Evolutionary conservation across 148 eudicot species (phyloP).

Genomic region (Polygonum aviculare): DNA sequence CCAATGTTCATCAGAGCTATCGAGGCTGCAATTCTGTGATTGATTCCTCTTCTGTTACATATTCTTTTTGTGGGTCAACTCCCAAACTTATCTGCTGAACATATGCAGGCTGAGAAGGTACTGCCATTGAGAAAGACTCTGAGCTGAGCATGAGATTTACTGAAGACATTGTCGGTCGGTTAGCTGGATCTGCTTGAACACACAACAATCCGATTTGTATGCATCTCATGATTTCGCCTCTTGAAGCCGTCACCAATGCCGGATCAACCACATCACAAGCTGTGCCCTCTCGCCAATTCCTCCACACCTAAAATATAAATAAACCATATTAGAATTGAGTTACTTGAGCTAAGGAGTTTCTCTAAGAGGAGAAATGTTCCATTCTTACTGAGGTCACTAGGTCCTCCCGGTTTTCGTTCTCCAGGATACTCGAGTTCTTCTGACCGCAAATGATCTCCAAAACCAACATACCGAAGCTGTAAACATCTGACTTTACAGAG

Average conservation of each 20-base stretch:
- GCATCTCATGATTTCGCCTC: conserved; percentile 16
- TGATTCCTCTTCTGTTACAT: not conserved
- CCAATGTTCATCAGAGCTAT: not conserved
- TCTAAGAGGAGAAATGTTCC: not conserved
- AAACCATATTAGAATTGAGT: not conserved
- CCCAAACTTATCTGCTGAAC: not conserved
- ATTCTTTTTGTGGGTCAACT: not conserved
- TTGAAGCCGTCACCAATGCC: not conserved
- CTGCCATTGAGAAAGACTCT: conserved; percentile 10
- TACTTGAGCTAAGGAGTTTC: not conserved
- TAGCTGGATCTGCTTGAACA: conserved; percentile 21
- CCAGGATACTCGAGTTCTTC: conserved; percentile 26
- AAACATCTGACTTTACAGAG: conserved; percentile 42
- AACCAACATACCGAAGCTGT: conserved; percentile 42
- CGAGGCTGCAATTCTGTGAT: not conserved
- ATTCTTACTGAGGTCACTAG: conserved; percentile 37
- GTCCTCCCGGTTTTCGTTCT: conserved; percentile 19
- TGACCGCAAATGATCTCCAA: conserved; percentile 35
- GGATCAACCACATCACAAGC: conserved; percentile 15
- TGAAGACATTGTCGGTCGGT: conserved; percentile 29
- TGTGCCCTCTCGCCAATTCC: conserved; percentile 20
- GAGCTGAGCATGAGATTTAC: conserved; percentile 24
- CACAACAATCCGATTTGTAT: conserved; percentile 25
- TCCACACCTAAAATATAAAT: conserved; percentile 21
- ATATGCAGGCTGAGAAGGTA: conserved; percentile 10